Base-by-base conservation (phyloP, 495 filamentous ascomycete genomes). In the Lepraria neglecta region DNA sequence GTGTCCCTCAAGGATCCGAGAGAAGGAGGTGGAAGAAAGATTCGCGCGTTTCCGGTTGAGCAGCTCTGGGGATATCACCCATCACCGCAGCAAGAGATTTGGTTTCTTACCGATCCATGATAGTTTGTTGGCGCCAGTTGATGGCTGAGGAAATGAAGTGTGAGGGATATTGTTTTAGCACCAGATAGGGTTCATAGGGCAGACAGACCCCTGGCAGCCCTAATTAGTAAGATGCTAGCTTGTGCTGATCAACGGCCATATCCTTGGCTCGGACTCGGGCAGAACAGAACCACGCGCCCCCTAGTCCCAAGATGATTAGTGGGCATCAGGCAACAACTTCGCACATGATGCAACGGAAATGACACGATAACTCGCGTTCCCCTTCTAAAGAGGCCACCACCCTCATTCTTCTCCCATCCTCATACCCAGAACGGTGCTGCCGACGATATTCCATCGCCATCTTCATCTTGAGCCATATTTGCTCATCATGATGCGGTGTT, bases 251-350 rank as follows among this genome's bases (percentile, higher is more conserved):
- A 38, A 38, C 35, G 35, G 35, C 35, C 35, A 35, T 24, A 24
- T 28, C 46, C 46, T 27, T 50, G 46, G 19, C 28, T n/a, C 14
- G 48, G 15, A n/a, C 28, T 52, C 48, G 48, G 48, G 15, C 27
- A 52, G 27, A 52, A 52, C 48, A 52, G 35, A 30, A 52, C 27
- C 48, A 27, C 48, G 48, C 27, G 24, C 9, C 28, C 4, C 24
- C 48, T 52, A 52, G 6, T 31, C 31, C 7, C 17, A 28, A 31
- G 27, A 24, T 15, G 28, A 30, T 52, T 52, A 52, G 48, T 52
- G 48, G 31, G 14, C 48, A 52, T 52, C 48, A 52, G 48, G 48
- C 48, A 52, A 52, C 48, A 33, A 33, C 48, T 31, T 52, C 48
- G 35, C 35, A 52, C 27, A 52, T 52, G 48, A 52, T 52, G 12